Evolutionary conservation across 371 early-diverging fungal species (phyloP), one percentile per base, ranked within the genome.

Genomic region (Vairimorpha necatrix): DNA sequence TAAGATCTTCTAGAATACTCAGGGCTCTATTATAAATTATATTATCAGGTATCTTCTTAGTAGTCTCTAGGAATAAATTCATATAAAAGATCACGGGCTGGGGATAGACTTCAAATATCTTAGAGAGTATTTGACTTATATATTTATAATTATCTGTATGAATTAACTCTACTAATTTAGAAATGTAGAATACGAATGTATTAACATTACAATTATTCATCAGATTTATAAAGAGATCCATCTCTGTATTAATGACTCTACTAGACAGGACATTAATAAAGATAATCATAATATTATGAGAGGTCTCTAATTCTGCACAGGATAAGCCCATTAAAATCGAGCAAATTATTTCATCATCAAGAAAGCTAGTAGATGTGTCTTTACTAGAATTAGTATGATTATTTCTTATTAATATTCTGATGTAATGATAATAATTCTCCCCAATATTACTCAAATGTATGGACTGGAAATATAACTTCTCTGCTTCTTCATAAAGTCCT

Each of bases 341-440:
- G 67, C 67, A 70, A 39, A 82, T 53, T 1, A 67, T 50, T 38
- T 73, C 73, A n/a, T 73, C 74, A 54, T 79, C 71, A 9, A 42
- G 38, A 14, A 20, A 33, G 11, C 11, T 28, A 9, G 42, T 6
- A 36, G 20, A 14, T 30, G 56, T 7, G 16, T 36, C 30, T 65
- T 9, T 2, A 46, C 24, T 56, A 1, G 11, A 36, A 14, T 67
- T 36, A 3, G 24, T 60, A 26, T 56, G 46, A 6, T 32, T 18
- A 7, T 53, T 69, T 30, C 47, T 66, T 26, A 67, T 13, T 4
- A 77, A 39, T 28, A 82, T 69, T 9, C 42, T 58, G 9, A 60
- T 73, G 73, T 79, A 82, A 38, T 54, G 22, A 61, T 76, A 79
- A 76, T 76, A 79, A 47, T 76, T 79, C n/a, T 79, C 74, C 58